Evolutionary conservation across 78 protist genomes (phyloP).

Genomic region (Polysphondylium violaceum): DNA sequence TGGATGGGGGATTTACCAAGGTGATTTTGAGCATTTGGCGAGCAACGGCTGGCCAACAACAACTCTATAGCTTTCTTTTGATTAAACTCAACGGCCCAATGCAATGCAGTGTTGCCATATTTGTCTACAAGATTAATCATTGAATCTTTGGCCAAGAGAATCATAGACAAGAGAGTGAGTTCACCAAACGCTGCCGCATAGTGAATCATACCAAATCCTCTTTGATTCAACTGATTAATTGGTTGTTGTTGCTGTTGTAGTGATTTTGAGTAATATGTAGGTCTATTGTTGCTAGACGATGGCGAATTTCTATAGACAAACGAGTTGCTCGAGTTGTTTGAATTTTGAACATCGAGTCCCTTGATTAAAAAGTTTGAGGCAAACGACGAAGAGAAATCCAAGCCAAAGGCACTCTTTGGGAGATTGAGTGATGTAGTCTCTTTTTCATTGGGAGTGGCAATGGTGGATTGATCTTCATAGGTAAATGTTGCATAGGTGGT

Average conservation of each 20-base stretch:
- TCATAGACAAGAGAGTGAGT: not conserved
- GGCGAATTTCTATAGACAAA: not conserved
- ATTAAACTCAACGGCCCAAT: constrained; percentile 50
- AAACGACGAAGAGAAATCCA: constrained; percentile 50
- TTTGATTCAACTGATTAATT: not conserved
- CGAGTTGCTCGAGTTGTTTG: too few relatives aligned
- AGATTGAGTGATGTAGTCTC: not conserved
- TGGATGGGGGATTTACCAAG: constrained; percentile 55
- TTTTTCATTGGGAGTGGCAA: not conserved
- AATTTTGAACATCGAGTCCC: not conserved
- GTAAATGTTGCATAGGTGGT: constrained; percentile 31
- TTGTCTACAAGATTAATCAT: constrained; percentile 24
- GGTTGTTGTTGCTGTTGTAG: not conserved
- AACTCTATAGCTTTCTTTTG: not conserved
- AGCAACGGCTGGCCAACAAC: not conserved
- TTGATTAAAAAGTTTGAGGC: constrained; percentile 18
- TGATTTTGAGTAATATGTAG: not conserved
- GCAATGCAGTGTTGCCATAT: constrained; percentile 70
- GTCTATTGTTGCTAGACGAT: too few relatives aligned
- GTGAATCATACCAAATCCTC: constrained; percentile 6
- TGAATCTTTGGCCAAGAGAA: not conserved
- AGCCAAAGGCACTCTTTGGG: constrained; percentile 42
- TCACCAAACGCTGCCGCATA: not conserved
- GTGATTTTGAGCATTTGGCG: constrained; percentile 21
- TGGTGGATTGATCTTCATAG: constrained; percentile 28